phyloP scores from a whole-genome alignment of 495 filamentous ascomycete species.

The Podospora australis region DNA sequence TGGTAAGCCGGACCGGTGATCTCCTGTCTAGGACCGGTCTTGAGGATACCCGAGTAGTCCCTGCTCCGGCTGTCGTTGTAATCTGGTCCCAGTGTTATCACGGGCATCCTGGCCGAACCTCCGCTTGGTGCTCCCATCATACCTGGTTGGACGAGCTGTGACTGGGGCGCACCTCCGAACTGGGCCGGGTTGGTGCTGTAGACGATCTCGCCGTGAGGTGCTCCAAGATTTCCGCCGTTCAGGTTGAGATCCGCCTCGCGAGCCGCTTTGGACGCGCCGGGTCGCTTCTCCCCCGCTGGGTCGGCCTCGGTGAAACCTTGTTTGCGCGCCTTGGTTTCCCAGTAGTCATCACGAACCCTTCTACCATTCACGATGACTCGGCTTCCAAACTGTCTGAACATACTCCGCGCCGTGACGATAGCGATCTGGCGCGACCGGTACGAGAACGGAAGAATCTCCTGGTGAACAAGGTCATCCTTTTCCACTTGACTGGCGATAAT shows the following conservation, averaged over 20 bases:
- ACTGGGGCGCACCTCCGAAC: constrained; percentile 52
- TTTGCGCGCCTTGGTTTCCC: constrained; percentile 94
- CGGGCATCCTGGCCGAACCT: constrained; percentile 65
- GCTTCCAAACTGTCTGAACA: constrained; percentile 99
- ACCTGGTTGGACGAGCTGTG: constrained; percentile 62
- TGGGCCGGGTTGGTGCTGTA: constrained; percentile 72
- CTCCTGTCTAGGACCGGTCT: constrained; percentile 71
- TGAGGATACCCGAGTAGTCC: constrained; percentile 77
- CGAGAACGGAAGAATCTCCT: constrained; percentile 95
- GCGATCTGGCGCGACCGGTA: constrained; percentile 97
- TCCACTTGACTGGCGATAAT: constrained; percentile 95
- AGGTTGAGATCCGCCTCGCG: constrained; percentile 63
- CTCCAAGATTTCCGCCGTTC: constrained; percentile 44
- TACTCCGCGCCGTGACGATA: constrained; percentile 96
- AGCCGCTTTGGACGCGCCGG: constrained; percentile 81
- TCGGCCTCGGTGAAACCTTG: constrained; percentile 98
- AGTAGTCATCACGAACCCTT: constrained; percentile 94
- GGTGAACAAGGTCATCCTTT: constrained; percentile 91
- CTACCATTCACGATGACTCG: constrained; percentile 83
- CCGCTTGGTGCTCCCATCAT: constrained; percentile 58
- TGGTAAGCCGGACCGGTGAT: constrained; percentile 83
- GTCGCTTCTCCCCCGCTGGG: constrained; percentile 91
- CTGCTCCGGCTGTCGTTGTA: constrained; percentile 70
- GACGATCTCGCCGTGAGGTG: constrained; percentile 66
- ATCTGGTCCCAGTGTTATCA: constrained; percentile 74